Evolutionary conservation across 768 basidiomycete species (phyloP).

Genomic region (Suillus plorans): DNA sequence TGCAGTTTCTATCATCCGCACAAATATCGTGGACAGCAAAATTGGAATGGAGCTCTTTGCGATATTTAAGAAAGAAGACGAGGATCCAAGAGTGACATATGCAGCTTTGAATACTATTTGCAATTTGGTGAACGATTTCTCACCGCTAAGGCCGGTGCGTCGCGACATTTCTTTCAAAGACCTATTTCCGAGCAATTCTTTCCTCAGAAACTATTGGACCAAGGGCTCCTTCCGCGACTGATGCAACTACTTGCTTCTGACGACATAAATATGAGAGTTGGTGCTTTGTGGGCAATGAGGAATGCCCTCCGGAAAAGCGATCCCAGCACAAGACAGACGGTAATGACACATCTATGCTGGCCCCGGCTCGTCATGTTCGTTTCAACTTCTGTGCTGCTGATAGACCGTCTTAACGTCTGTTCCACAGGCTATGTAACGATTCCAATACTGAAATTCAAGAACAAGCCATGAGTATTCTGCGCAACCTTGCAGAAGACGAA

Average conservation of each 20-base stretch:
- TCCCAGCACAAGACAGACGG: constrained; percentile 56
- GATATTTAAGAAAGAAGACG: constrained; percentile 53
- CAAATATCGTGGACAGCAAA: constrained; percentile 81
- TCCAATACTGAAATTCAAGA: constrained; percentile 59
- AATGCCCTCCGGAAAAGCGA: constrained; percentile 72
- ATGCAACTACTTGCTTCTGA: constrained; percentile 53
- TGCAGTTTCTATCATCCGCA: constrained; percentile 76
- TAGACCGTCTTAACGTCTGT: constrained; percentile 1
- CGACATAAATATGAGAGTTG: constrained; percentile 60
- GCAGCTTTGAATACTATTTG: constrained; percentile 77
- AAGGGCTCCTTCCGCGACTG: constrained; percentile 66
- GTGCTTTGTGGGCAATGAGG: constrained; percentile 84
- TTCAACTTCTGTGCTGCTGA: background rate
- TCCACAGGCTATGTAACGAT: constrained; percentile 53
- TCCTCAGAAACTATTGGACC: constrained; percentile 54
- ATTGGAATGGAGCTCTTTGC: constrained; percentile 71
- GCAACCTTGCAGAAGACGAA: constrained; percentile 67
- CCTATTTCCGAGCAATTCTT: background rate
- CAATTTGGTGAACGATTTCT: constrained; percentile 86
- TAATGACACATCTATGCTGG: constrained; percentile 77
- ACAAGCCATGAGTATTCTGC: constrained; percentile 65
- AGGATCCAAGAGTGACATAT: constrained; percentile 68
- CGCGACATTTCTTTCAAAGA: background rate
- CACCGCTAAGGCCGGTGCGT: constrained; percentile 71
- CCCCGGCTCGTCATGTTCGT: constrained; percentile 53